phyloP scores from a whole-genome alignment of 352 stramenopile genomes.

The Pythium dissimile region DNA sequence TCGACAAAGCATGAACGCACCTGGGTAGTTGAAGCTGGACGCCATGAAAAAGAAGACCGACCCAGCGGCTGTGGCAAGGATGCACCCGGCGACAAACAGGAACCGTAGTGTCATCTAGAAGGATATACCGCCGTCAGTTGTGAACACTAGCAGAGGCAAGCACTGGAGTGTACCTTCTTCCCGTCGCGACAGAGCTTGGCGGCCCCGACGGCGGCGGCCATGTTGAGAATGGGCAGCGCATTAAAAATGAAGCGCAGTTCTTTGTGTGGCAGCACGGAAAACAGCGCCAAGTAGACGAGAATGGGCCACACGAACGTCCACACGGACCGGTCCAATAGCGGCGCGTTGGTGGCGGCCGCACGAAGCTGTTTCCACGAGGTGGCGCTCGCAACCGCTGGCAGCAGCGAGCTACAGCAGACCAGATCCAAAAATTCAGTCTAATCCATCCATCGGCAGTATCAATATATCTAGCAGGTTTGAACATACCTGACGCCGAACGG shows the following conservation, averaged over 20 bases:
- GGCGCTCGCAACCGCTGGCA: constrained; percentile 37
- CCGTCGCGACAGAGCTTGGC: constrained; percentile 64
- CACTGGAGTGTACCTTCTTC: no score
- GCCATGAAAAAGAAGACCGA: constrained; percentile 62
- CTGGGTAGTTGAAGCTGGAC: constrained; percentile 92
- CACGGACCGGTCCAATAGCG: constrained; percentile 52
- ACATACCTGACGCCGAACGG: constrained; percentile 75
- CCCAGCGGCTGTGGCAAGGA: constrained; percentile 44
- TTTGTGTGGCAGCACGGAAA: constrained; percentile 97
- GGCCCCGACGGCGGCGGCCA: constrained; percentile 82
- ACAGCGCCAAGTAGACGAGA: constrained; percentile 91
- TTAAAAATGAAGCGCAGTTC: constrained; percentile 98
- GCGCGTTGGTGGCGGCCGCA: constrained; percentile 30
- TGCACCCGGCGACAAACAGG: constrained; percentile 44
- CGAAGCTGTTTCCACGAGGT: constrained; percentile 42
- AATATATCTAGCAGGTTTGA: not conserved
- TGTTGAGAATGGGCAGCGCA: constrained; percentile 94
- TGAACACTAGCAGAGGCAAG: no score
- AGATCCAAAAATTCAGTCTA: not conserved
- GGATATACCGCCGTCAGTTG: not conserved
- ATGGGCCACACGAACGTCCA: constrained; percentile 58
- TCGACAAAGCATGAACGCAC: constrained; percentile 24
- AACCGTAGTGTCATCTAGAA: constrained; percentile 44
- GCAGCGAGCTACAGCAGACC: constrained; percentile 33
- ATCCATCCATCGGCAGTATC: not conserved